Percentiles rank a stretch among this genome's conserved stretches.
Conservation (phyloP, 768 basidiomycete genomes). For the Guyanaporus albipodus region DNA sequence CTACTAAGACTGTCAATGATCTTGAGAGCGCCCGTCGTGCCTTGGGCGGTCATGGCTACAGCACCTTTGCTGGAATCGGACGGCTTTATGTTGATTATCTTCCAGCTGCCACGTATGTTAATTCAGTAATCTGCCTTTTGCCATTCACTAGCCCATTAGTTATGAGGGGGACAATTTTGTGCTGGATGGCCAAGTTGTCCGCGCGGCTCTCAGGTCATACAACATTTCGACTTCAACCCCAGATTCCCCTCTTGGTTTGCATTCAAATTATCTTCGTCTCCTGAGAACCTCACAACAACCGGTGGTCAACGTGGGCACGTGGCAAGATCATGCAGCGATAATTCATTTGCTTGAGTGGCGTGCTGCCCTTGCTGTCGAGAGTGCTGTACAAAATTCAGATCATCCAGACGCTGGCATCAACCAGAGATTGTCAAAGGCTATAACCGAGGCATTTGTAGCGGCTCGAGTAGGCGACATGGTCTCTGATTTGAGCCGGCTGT, state of each 20-base stretch:
- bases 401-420: slow-evolving; percentile 49
- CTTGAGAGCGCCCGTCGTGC: slow-evolving; percentile 63
- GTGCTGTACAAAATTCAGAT: slow-evolving; percentile 35
- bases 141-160: slow-evolving; percentile 30
- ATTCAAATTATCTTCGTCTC: slow-evolving; percentile 49
- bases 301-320: slow-evolving; percentile 22
- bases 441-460: slow-evolving; percentile 68
- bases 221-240: slow-evolving; percentile 37
- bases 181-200: slow-evolving; percentile 69
- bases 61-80: slow-evolving; percentile 64
- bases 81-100: slow-evolving; percentile 60
- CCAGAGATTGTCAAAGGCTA: slow-evolving; percentile 56
- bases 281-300: slow-evolving; percentile 32
- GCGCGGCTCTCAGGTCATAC: slow-evolving; percentile 63
- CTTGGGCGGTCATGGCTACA: slow-evolving; percentile 78
- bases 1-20: slow-evolving; percentile 49
- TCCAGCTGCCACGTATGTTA: slow-evolving; percentile 57
- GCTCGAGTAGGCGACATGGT: slow-evolving; percentile 50
- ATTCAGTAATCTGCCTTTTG: background rate
- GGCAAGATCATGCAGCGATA: slow-evolving; percentile 37
- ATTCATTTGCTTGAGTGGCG: slow-evolving; percentile 60
- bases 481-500: slow-evolving; percentile 23
- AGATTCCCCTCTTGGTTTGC: slow-evolving; percentile 8
- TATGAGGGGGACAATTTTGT: slow-evolving; percentile 82
- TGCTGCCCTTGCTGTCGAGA: slow-evolving; percentile 55